Base-by-base conservation (phyloP, 129 eudicot genomes). In the Calendula officinalis region DNA sequence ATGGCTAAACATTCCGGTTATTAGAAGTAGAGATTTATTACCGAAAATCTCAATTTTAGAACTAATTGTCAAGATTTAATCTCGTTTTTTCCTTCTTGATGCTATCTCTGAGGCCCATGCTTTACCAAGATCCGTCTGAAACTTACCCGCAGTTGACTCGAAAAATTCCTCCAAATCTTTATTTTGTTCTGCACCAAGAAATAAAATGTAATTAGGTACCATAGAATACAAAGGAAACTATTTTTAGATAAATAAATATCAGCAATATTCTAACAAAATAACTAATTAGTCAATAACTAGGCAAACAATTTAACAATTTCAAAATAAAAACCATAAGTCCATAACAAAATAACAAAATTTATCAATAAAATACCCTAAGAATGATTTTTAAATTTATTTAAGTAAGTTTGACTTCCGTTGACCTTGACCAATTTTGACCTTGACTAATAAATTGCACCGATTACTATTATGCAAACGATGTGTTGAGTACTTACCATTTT, bases 111-210 rank as follows among this genome's bases (percentile, higher is more conserved):
- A 57, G 32, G 98, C 98, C 98, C 96, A 91, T 9, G 95, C 85
- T 79, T 85, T 91, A 8, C 98, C 98, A 72, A 88, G 32, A 14
- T 88, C 95, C 0, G 98, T 91, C 69, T 91, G 95, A 71, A 91
- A 91, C 84, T 88, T 91, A 91, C 97, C 97, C 69, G 97, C 90
- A 5, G 97, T 91, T 51, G 97, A 91, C 77, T 77, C 78, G 60
- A 91, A 91, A 66, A 91, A 91, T 66, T 91, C 97, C 16, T 91
- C 94, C 78, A 91, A 72, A 68, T 87, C 86, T 70, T 78, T 87
- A n/a, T 83, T 85, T 77, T 91, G 97, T 45, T 84, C 97, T 91
- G 90, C 82, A 81, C 56, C 43, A 22, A 44, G 49, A 22, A 52
- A 80, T 40, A 42, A 63, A 49, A 8, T 61, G 47, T 17, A 12